phyloP scores from a whole-genome alignment of 371 early-diverging fungal genomes.

The Mucor irregularis region DNA sequence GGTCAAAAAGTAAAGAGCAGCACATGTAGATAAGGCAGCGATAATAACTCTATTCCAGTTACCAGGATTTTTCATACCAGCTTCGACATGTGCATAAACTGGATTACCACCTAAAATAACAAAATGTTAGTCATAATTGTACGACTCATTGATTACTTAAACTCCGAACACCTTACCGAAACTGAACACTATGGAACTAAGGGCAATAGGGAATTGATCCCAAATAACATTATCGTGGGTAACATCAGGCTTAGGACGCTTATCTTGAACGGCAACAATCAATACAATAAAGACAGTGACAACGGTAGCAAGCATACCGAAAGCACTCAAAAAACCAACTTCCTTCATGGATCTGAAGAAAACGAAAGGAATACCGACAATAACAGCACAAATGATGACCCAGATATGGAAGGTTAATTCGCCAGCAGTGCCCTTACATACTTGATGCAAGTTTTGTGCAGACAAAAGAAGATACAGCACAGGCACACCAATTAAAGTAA shows the following conservation, averaged over 20 bases:
- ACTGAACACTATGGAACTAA: slow-evolving; percentile 62
- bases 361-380: slow-evolving; percentile 71
- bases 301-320: slow-evolving; percentile 32
- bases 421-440: slow-evolving; percentile 34
- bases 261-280: slow-evolving; percentile 17
- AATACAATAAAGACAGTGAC: slow-evolving; percentile 29
- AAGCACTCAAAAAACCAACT: slow-evolving; percentile 57
- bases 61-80: slow-evolving; percentile 77
- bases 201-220: slow-evolving; percentile 58
- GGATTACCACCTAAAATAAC: slow-evolving; percentile 25
- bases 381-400: slow-evolving; percentile 63
- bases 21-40: slow-evolving; percentile 69
- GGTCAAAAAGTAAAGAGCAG: slow-evolving; percentile 73
- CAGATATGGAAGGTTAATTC: slow-evolving; percentile 45
- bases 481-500: slow-evolving; percentile 66
- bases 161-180: slow-evolving; percentile 35
- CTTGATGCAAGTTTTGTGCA: slow-evolving; percentile 58
- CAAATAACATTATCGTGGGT: slow-evolving; percentile 47
- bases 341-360: slow-evolving; percentile 75
- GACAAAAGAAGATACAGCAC: slow-evolving; percentile 78
- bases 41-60: slow-evolving; percentile 74
- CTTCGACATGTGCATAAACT: slow-evolving; percentile 69
- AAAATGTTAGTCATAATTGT: not conserved
- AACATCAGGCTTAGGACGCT: slow-evolving; percentile 5
- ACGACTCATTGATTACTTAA: not conserved